These are phyloP conservation scores for Schizophyllum commune DNA, from an alignment of 1,284 basidiomycete species.

Conservation along the genomic window DNA sequence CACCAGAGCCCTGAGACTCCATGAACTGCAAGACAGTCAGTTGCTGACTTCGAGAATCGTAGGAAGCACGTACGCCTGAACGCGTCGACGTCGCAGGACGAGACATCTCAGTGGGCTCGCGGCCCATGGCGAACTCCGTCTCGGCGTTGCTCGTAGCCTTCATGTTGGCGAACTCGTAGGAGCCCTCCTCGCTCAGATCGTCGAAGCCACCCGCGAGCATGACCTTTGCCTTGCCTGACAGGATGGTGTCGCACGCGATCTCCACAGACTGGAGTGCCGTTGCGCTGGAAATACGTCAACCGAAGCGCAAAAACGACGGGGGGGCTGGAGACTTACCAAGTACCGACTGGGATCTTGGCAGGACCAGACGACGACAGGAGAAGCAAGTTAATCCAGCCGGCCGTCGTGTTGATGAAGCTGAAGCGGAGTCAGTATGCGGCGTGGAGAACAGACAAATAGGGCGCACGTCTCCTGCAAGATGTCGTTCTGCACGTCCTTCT, in stretches of 20 bases:
- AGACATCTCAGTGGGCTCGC: conserved; percentile 98
- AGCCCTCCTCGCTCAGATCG: conserved; percentile 95
- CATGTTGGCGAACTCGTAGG: conserved; percentile 98
- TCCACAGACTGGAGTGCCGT: conserved; percentile 97
- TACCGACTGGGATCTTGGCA: conserved; percentile 98
- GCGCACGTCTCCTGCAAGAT: conserved; percentile 94
- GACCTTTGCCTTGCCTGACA: conserved; percentile 95
- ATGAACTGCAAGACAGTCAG: conserved; percentile 58
- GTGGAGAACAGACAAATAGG: conserved; percentile 4
- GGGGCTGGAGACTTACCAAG: conserved; percentile 57
- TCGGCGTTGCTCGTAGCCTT: conserved; percentile 97
- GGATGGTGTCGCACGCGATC: conserved; percentile 93
- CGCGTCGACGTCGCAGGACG: conserved; percentile 95
- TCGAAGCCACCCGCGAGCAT: conserved; percentile 99
- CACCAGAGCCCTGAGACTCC: conserved; percentile 96
- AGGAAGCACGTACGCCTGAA: conserved; percentile 57
- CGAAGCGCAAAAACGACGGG: neutral
- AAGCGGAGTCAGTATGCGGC: conserved; percentile 10
- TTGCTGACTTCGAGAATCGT: conserved; percentile 2
- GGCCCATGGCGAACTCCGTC: conserved; percentile 96
- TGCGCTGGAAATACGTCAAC: conserved; percentile 44
- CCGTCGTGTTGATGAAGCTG: conserved; percentile 95
- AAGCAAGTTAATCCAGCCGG: conserved; percentile 95
- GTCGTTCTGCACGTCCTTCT: conserved; percentile 97
- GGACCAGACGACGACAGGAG: conserved; percentile 93